Percentiles rank a stretch among this genome's conserved stretches.
Conservation (phyloP, 768 basidiomycete genomes). For the Boletus fagicola region DNA sequence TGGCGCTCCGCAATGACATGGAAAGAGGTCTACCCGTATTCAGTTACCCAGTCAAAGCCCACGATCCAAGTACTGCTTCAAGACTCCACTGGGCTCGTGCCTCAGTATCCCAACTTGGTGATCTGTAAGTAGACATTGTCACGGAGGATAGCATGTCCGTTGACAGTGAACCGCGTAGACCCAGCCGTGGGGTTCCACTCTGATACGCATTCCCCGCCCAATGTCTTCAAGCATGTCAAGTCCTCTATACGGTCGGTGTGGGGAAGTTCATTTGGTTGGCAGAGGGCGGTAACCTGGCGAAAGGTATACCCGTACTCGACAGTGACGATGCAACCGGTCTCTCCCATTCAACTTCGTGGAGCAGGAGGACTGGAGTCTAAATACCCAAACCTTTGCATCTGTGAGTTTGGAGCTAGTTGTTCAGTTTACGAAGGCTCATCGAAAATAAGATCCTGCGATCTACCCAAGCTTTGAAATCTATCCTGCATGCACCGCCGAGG, state of each 20-base stretch:
- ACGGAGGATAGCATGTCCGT: not conserved
- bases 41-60: conserved; percentile 1
- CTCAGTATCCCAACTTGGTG: conserved; percentile 28
- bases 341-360: conserved; percentile 8
- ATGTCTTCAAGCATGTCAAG: not conserved
- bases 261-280: conserved; percentile 25
- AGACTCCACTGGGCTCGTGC: conserved; percentile 8
- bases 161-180: conserved; percentile 29
- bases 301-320: conserved; percentile 18
- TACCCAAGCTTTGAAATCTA: conserved; percentile 46
- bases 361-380: conserved; percentile 7
- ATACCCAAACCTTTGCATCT: conserved; percentile 21
- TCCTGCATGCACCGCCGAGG: conserved; percentile 25
- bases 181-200: conserved; percentile 35
- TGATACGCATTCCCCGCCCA: conserved; percentile 32
- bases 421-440: conserved; percentile 3
- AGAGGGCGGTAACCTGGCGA: conserved; percentile 14
- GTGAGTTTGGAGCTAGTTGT: conserved; percentile 8
- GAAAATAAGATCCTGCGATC: conserved; percentile 33
- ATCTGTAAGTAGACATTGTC: conserved; percentile 28
- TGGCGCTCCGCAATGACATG: conserved; percentile 22
- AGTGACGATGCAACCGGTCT: not conserved
- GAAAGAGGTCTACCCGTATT: conserved; percentile 22
- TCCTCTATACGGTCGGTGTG: conserved; percentile 2
- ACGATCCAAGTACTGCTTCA: conserved; percentile 6